Conservation (phyloP, 1,284 basidiomycete species). For the Hypsizygus ulmarius region DNA sequence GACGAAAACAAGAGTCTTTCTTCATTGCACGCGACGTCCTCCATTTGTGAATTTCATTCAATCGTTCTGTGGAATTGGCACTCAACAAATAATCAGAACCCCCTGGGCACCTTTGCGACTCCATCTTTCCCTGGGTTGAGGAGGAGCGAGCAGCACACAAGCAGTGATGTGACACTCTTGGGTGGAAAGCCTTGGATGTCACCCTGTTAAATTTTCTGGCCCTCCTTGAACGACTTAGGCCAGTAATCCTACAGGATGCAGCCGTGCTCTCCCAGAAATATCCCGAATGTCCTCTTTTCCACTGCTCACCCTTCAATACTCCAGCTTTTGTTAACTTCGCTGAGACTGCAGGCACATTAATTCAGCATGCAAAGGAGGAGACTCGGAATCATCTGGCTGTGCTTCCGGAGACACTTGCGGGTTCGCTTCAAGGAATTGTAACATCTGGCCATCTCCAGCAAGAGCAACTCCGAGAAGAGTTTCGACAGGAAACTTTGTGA, state of each 20-base stretch:
- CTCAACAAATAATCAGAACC: slow-evolving; percentile 14
- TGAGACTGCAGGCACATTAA: not conserved
- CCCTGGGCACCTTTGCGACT: slow-evolving; percentile 15
- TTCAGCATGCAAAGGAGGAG: slow-evolving; percentile 15
- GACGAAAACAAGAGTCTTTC: slow-evolving; percentile 23
- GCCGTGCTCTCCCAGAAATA: slow-evolving; percentile 20
- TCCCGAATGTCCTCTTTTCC: slow-evolving; percentile 19
- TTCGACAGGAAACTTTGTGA: not conserved
- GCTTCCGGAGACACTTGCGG: slow-evolving; percentile 17
- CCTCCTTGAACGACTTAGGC: slow-evolving; percentile 17
- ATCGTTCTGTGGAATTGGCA: not conserved
- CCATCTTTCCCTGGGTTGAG: slow-evolving; percentile 28
- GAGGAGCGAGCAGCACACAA: slow-evolving; percentile 14
- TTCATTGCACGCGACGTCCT: slow-evolving; percentile 25
- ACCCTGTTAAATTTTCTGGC: slow-evolving; percentile 21
- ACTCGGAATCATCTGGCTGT: slow-evolving; percentile 13
- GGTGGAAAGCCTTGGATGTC: slow-evolving; percentile 12
- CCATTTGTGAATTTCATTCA: slow-evolving; percentile 15
- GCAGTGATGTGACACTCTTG: not conserved
- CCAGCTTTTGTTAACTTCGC: slow-evolving; percentile 22
- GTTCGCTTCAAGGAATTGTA: slow-evolving; percentile 13
- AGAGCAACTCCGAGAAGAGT: not conserved
- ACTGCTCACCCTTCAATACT: slow-evolving; percentile 21
- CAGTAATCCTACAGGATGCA: slow-evolving; percentile 25
- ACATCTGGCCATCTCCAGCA: slow-evolving; percentile 1